Evolutionary conservation across 2,329 filamentous ascomycete species (phyloP), one percentile per base, ranked within the genome.

Genomic region (Aspergillus awamori): DNA sequence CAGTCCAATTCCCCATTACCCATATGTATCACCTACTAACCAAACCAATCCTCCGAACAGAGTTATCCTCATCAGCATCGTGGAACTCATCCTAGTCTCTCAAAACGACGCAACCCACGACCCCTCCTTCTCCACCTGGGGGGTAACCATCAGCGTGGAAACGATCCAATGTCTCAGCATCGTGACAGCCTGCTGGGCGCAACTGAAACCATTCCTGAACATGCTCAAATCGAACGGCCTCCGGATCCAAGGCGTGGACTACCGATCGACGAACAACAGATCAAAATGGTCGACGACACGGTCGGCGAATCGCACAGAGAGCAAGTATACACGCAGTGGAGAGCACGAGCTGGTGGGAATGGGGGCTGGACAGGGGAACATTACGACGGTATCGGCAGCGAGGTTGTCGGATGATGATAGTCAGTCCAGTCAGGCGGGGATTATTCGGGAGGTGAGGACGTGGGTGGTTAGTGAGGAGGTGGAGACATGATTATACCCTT

Each of bases 161-260:
- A 49, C 64, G 1, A 64, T 67, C 7, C 69, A 70, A 41, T 69
- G 67, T 13, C 56, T 65, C 6, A 69, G 69, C 51, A 69, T 70
- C 11, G 63, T 69, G n/a, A 70, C 69, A 0, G 69, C 69, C 26
- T 68, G 64, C 51, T 66, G 64, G 59, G 61, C 63, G 5, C 68
- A 69, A 55, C 47, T 69, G 15, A 69, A 60, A 41, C 68, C 66
- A 0, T 69, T 69, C 53, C 51, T 70, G 15, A 63, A 63, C 5
- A 65, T 65, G 62, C 59, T 67, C 49, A 65, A 64, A 39, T 66
- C 65, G 4, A 67, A 65, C 38, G 65, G 65, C 3, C 60, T 67
- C 58, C 65, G 59, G 15, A 60, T 68, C 20, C 48, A 57, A 10
- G 64, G 64, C 0, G 63, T 61, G 11, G 57, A 64, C 38, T 60